A percentile compares a stretch with the other conserved stretches of the same genome.
Conservation (phyloP, 2,329 filamentous ascomycete genomes). For the Ophiosphaerella korrae region DNA sequence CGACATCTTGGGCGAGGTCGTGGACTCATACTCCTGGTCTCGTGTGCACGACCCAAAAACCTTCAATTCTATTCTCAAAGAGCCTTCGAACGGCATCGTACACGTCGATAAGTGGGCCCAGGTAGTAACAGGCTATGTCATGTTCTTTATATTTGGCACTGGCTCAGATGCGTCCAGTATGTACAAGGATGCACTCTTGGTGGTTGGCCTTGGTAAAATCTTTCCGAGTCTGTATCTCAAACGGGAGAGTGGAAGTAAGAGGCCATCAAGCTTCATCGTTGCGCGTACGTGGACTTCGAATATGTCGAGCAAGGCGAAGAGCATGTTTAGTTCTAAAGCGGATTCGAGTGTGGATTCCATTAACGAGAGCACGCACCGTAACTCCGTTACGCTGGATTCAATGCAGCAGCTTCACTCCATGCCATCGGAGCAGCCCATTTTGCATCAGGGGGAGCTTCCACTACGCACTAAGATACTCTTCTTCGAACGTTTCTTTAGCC, state of each 20-base stretch:
- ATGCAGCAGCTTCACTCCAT: conserved; percentile 6
- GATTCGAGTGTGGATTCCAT: conserved; percentile 21
- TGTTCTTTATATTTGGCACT: conserved; percentile 69
- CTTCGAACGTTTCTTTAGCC: conserved; percentile 26
- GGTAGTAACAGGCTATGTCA: conserved; percentile 57
- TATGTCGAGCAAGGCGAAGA: conserved; percentile 31
- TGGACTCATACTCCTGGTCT: conserved; percentile 59
- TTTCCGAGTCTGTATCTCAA: conserved; percentile 36
- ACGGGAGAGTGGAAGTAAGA: conserved; percentile 17
- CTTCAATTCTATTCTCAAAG: conserved; percentile 57
- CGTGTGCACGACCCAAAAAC: conserved; percentile 53
- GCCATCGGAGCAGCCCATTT: conserved; percentile 9
- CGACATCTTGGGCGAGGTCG: conserved; percentile 27
- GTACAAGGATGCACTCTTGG: conserved; percentile 33
- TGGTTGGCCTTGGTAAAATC: conserved; percentile 33
- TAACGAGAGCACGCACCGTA: conserved; percentile 8
- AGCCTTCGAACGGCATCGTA: conserved; percentile 52
- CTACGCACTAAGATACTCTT: conserved; percentile 11
- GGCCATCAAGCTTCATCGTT: conserved; percentile 20
- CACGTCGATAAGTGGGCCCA: conserved; percentile 64
- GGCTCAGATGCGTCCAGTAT: conserved; percentile 60
- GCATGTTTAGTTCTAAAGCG: conserved; percentile 26
- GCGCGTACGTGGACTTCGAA: conserved; percentile 21
- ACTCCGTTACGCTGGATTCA: conserved; percentile 11
- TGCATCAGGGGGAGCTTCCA: too few relatives aligned